Evolutionary conservation across 176 grass and related monocot genomes (phyloP).

Genomic region (Rhynchospora tenuis): DNA sequence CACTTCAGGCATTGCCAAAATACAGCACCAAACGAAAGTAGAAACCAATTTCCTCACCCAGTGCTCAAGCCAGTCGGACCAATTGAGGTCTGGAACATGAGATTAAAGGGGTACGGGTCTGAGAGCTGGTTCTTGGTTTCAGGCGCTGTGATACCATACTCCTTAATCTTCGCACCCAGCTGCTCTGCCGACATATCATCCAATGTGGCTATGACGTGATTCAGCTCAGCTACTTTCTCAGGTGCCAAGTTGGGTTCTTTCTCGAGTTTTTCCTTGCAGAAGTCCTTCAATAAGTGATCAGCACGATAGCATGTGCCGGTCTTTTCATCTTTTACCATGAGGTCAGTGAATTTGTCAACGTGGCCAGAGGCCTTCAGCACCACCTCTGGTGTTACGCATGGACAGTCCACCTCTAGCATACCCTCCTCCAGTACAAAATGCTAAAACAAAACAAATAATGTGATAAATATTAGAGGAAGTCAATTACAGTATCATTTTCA

Average conservation of each 20-base stretch:
- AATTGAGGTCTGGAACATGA: constrained; percentile 99
- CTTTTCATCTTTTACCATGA: constrained; percentile 96
- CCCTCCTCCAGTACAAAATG: constrained; percentile 90
- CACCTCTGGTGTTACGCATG: constrained; percentile 81
- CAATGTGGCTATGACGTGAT: constrained; percentile 60
- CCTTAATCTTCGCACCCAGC: constrained; percentile 76
- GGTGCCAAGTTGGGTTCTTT: constrained; percentile 37
- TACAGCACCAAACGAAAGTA: not conserved
- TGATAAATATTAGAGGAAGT: not conserved
- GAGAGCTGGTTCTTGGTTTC: constrained; percentile 83
- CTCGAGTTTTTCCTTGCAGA: constrained; percentile 87
- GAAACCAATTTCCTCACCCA: constrained; percentile 47
- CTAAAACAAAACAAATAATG: constrained; percentile 28
- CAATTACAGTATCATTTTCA: not conserved
- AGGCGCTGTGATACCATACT: constrained; percentile 80
- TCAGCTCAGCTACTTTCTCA: constrained; percentile 48
- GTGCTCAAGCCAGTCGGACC: constrained; percentile 71
- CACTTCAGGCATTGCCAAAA: constrained; percentile 7
- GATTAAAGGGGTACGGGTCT: constrained; percentile 88
- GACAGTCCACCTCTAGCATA: constrained; percentile 93
- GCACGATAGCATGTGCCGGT: constrained; percentile 81
- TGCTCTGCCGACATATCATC: constrained; percentile 83
- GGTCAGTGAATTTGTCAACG: constrained; percentile 87
- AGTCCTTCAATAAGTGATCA: constrained; percentile 90
- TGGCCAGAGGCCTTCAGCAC: constrained; percentile 91